These are phyloP conservation scores for Hydnomerulius pinastri DNA, from an alignment of 768 basidiomycete genomes.

Conservation along the genomic window DNA sequence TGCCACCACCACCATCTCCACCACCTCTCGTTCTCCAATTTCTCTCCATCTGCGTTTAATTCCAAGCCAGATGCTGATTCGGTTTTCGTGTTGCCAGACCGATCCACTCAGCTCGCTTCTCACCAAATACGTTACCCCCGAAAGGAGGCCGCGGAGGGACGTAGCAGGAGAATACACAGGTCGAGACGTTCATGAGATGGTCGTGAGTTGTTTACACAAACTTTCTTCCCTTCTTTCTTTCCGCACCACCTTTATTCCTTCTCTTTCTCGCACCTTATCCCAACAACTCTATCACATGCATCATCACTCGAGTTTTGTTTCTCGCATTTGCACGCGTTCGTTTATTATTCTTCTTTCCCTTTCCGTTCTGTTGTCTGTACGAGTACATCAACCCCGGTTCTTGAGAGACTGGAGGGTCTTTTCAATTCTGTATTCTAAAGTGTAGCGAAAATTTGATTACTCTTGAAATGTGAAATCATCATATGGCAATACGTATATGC, in stretches of 20 bases:
- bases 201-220: conserved; percentile 54
- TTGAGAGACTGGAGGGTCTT: conserved; percentile 11
- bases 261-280: conserved; percentile 10
- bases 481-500: neutral
- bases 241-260: neutral
- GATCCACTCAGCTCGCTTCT: conserved; percentile 81
- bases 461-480: conserved; percentile 15
- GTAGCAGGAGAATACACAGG: conserved; percentile 72
- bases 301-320: conserved; percentile 20
- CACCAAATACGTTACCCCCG: conserved; percentile 82
- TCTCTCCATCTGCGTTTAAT: neutral
- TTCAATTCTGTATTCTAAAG: conserved; percentile 23
- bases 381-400: conserved; percentile 11
- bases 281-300: conserved; percentile 10
- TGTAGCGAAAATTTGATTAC: conserved; percentile 25
- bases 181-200: conserved; percentile 74
- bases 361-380: conserved; percentile 24
- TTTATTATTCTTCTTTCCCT: conserved; percentile 20
- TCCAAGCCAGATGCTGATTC: conserved; percentile 5
- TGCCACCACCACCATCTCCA: conserved; percentile 8
- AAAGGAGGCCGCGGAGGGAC: conserved; percentile 73
- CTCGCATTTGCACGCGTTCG: conserved; percentile 20
- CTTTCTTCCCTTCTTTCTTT: conserved; percentile 10
- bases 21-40: conserved; percentile 4
- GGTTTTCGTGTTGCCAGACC: conserved; percentile 47